Evolutionary conservation across 192 early-diverging fungal genomes (phyloP).

Genomic region (Cetraspora pellucida): DNA sequence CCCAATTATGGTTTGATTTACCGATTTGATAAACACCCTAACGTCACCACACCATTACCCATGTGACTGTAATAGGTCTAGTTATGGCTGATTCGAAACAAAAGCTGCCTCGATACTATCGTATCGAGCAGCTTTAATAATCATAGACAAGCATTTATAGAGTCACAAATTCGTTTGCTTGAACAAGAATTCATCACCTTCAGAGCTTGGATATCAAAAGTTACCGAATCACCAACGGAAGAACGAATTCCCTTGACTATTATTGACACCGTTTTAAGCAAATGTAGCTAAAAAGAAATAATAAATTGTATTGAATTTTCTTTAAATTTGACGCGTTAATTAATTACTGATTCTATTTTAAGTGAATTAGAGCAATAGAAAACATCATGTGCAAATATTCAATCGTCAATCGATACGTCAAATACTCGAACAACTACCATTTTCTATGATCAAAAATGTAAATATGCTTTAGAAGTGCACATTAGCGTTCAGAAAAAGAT

Average conservation of each 20-base stretch:
- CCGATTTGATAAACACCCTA: too few species aligned
- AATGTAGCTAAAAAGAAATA: slow-evolving; percentile 1
- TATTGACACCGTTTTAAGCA: slow-evolving; percentile 8
- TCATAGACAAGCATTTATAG: slow-evolving; percentile 24
- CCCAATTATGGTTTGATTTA: too few species aligned
- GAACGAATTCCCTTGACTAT: not conserved
- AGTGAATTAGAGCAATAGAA: slow-evolving; percentile 21
- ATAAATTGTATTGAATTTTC: not conserved
- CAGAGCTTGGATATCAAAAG: slow-evolving; percentile 8
- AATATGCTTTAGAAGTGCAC: slow-evolving; percentile 10
- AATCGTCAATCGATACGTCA: slow-evolving; percentile 24
- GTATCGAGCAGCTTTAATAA: too few species aligned
- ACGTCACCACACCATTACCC: too few species aligned
- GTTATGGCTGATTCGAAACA: too few species aligned
- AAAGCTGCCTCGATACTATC: too few species aligned
- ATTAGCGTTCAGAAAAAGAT: not conserved
- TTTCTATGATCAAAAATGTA: not conserved
- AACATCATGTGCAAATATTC: slow-evolving; percentile 10
- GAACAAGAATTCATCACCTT: slow-evolving; percentile 10
- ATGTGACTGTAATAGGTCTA: too few species aligned
- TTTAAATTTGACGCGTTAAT: not conserved
- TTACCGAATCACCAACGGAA: not conserved
- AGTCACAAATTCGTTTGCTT: slow-evolving; percentile 20
- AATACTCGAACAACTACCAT: slow-evolving; percentile 28
- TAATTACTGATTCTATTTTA: not conserved